These are phyloP conservation scores for Aaosphaeria pasadenensis DNA, from an alignment of 2,329 filamentous ascomycete genomes.

Conservation along the genomic window DNA sequence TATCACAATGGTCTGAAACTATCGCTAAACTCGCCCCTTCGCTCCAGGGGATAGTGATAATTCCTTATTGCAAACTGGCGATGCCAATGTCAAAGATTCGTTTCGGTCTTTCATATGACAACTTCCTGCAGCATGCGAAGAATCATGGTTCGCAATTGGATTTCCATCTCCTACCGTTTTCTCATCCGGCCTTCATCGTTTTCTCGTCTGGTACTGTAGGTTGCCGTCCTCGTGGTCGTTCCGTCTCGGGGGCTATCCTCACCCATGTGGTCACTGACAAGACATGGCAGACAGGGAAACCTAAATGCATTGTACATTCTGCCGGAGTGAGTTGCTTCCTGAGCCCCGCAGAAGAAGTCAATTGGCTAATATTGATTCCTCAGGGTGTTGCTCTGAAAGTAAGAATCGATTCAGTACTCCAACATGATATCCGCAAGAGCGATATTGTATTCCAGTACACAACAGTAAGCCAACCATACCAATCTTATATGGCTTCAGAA, in stretches of 20 bases:
- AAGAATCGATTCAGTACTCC: not conserved
- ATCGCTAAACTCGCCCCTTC: no score
- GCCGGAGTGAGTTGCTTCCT: not conserved
- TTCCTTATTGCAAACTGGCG: no score
- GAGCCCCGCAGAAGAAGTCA: not conserved
- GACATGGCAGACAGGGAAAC: not conserved
- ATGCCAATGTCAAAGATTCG: no score
- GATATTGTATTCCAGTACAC: not conserved
- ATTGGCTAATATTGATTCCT: not conserved
- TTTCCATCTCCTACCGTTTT: not conserved
- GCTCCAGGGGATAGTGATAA: no score
- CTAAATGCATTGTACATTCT: not conserved
- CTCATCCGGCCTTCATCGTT: not conserved
- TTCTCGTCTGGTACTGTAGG: constrained; percentile 1
- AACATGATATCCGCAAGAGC: not conserved
- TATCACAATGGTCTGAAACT: not conserved
- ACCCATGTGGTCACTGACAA: no score
- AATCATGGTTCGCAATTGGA: no score
- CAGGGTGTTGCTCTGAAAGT: not conserved
- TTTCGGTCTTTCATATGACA: no score
- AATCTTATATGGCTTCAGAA: not conserved
- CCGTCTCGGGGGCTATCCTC: not conserved
- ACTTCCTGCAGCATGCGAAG: no score
- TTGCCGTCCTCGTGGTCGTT: not conserved
- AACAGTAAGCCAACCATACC: not conserved